Conservation (phyloP, 805 yeast genomes). For the Barnettozyma pratensis region DNA sequence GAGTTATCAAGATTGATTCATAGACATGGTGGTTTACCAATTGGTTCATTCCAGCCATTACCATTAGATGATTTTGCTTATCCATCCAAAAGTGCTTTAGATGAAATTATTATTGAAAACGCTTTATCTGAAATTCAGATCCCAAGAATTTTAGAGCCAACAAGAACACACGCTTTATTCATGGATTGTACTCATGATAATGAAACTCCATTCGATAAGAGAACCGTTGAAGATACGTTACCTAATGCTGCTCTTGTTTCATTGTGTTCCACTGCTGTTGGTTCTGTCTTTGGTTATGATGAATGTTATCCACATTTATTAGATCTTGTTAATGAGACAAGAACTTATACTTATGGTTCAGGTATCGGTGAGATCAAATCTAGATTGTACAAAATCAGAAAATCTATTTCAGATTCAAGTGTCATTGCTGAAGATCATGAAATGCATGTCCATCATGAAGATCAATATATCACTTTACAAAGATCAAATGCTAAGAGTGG, state of each 20-base stretch:
- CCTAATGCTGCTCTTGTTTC: slow-evolving; percentile 95
- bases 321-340: slow-evolving; percentile 72
- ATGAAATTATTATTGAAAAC: slow-evolving; percentile 16
- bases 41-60: slow-evolving; percentile 82
- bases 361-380: slow-evolving; percentile 79
- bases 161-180: slow-evolving; percentile 87
- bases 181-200: slow-evolving; percentile 99
- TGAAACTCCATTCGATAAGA: slow-evolving; percentile 80
- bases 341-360: slow-evolving; percentile 47
- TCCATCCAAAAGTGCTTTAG: slow-evolving; percentile 39
- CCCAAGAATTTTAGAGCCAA: slow-evolving; percentile 58
- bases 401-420: slow-evolving; percentile 46
- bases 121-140: slow-evolving; percentile 59
- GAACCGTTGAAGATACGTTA: slow-evolving; percentile 90
- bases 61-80: slow-evolving; percentile 73
- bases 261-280: slow-evolving; percentile 88
- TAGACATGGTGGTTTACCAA: slow-evolving; percentile 91
- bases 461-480: slow-evolving; percentile 87
- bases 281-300: slow-evolving; percentile 91
- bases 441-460: slow-evolving; percentile 92
- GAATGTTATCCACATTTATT: slow-evolving; percentile 82
- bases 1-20: slow-evolving; percentile 85
- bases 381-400: slow-evolving; percentile 52
- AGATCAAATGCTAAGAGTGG: slow-evolving; percentile 81
- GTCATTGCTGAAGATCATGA: slow-evolving; percentile 59